Base-by-base conservation (phyloP, 169 alveolate genomes). In the Eimeria falciformis region DNA sequence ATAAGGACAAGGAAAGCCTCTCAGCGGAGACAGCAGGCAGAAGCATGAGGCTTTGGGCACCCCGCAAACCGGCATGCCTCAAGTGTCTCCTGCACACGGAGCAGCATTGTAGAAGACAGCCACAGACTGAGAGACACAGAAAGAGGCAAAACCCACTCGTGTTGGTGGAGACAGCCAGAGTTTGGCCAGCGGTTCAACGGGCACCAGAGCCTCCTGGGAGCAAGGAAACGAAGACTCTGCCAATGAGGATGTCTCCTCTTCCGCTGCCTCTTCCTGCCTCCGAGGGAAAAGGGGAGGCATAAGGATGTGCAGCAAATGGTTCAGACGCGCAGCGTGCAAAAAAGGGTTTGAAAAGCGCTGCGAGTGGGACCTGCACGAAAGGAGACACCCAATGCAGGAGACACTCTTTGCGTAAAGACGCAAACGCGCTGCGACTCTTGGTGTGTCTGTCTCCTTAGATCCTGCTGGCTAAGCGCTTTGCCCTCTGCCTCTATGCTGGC, bases 241-340 rank as follows among this genome's bases (percentile, higher is more conserved):
- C 37, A 2, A 25, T 37, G 83, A 56, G 83, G 83, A 50, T 33
- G 58, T 56, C 23, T 4, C 25, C 21, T 17, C 23, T 5, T 21
- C 25, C 37, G 83, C 37, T 27, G 83, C 25, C 58, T 56, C 62
- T 21, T 14, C 43, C 23, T 23, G 14, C 58, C 83, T 71, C 27
- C 37, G 33, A 1, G 92, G 92, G 58, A 86, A 86, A 25, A 86
- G 73, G 47, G 92, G 92, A 43, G 92, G 92, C 83, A 86, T 86
- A 1, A 86, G 55, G 56, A 18, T 33, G 23, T 47, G 92, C 50
- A 86, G 75, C 33, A 86, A 86, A 21, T 53, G 37, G 17, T 43
- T 77, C 6, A 86, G 73, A 6, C 78, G 47, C 23, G 92, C 46
- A 12, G 92, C 83, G 23, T 86, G 92, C 43, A 68, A n/a, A 21